phyloP scores from a whole-genome alignment of 306 rosid genomes.

The Prunus armeniaca region DNA sequence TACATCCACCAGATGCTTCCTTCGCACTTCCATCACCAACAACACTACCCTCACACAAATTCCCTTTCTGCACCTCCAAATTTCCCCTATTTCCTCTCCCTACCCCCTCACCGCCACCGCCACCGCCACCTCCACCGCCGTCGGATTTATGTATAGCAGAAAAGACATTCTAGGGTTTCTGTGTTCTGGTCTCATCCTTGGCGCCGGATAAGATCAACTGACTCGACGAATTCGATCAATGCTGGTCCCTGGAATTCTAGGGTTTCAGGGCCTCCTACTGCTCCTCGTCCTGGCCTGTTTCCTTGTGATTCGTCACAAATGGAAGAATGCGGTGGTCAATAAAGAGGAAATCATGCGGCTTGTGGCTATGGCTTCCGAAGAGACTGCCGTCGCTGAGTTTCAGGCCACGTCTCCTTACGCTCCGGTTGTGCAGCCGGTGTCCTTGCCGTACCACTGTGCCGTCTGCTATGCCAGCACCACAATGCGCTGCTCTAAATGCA shows the following conservation, averaged over 20 bases:
- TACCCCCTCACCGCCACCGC: not conserved
- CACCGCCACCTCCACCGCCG: not conserved
- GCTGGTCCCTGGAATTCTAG: slow-evolving; percentile 46
- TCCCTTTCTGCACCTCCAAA: slow-evolving; percentile 17
- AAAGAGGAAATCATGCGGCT: slow-evolving; percentile 43
- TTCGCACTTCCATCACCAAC: slow-evolving; percentile 14
- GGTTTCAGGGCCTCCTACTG: slow-evolving; percentile 48
- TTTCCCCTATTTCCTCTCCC: slow-evolving; percentile 10
- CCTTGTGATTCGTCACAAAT: slow-evolving; percentile 35
- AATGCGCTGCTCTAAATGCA: slow-evolving; percentile 61
- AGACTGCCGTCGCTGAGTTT: slow-evolving; percentile 39
- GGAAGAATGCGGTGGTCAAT: slow-evolving; percentile 45
- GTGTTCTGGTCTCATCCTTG: slow-evolving; percentile 40
- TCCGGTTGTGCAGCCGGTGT: slow-evolving; percentile 9
- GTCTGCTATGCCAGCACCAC: slow-evolving; percentile 55
- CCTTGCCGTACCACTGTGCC: slow-evolving; percentile 37
- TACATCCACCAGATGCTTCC: slow-evolving; percentile 22
- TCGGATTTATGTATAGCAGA: slow-evolving; percentile 40
- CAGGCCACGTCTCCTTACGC: slow-evolving; percentile 19
- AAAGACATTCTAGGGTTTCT: slow-evolving; percentile 44
- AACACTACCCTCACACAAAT: slow-evolving; percentile 6
- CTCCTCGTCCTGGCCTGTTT: slow-evolving; percentile 29
- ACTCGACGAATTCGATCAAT: not conserved
- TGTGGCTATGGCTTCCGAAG: slow-evolving; percentile 38
- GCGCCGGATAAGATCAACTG: slow-evolving; percentile 35